These are phyloP conservation scores for Collybia nuda DNA, from an alignment of 768 basidiomycete species.

Conservation along the genomic window DNA sequence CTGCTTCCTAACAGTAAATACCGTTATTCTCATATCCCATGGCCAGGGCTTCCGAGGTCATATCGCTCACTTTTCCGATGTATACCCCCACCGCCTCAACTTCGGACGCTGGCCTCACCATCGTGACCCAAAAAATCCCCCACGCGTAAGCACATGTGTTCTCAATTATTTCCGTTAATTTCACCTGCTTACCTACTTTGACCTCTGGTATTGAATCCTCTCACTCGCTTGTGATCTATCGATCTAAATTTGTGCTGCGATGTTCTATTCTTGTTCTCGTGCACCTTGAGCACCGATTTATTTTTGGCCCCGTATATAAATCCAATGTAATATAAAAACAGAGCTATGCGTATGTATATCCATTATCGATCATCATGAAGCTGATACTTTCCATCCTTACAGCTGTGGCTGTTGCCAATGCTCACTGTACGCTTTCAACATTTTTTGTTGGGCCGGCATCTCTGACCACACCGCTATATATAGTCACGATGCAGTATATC, in stretches of 20 bases:
- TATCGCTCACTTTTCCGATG: too few relatives aligned
- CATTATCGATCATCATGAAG: slow-evolving; percentile 27
- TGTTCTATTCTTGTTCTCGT: not conserved
- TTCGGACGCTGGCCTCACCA: slow-evolving; percentile 13
- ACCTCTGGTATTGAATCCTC: not conserved
- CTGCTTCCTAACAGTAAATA: too few relatives aligned
- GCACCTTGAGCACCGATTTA: not conserved
- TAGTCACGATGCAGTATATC: slow-evolving; percentile 53
- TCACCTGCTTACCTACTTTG: not conserved
- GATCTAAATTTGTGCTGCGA: not conserved
- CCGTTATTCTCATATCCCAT: too few relatives aligned
- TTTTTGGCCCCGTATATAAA: not conserved
- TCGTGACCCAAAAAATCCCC: slow-evolving; percentile 10
- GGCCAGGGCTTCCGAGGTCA: too few relatives aligned
- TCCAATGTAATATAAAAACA: not conserved
- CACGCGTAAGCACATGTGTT: not conserved
- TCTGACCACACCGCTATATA: not conserved
- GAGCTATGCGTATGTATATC: not conserved
- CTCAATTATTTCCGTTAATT: not conserved
- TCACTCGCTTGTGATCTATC: not conserved
- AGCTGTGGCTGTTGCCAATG: slow-evolving; percentile 28
- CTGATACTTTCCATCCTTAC: slow-evolving; percentile 26
- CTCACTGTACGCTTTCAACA: slow-evolving; percentile 24
- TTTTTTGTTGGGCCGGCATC: not conserved
- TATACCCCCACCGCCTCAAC: slow-evolving; percentile 16